These are phyloP conservation scores for Pleurotus salmoneostramineus DNA, from an alignment of 768 basidiomycete species.

Conservation along the genomic window DNA sequence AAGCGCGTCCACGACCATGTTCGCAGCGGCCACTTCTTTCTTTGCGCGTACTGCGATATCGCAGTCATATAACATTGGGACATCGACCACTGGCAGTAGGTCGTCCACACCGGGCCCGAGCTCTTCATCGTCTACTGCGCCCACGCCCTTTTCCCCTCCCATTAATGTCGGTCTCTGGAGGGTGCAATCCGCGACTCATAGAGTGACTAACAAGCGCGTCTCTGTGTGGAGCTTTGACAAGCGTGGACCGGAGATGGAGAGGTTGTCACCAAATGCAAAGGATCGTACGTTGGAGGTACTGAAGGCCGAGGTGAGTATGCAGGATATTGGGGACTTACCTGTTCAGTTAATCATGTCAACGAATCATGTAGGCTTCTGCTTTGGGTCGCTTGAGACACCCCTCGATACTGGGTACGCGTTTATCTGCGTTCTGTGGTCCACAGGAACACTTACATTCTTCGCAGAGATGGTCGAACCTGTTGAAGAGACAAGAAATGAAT, in stretches of 20 bases:
- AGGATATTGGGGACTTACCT: constrained; percentile 1
- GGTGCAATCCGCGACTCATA: constrained; percentile 83
- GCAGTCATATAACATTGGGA: constrained; percentile 71
- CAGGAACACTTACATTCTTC: constrained; percentile 6
- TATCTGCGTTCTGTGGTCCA: background rate
- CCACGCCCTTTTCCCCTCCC: constrained; percentile 42
- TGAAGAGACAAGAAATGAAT: constrained; percentile 85
- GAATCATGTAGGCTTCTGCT: constrained; percentile 62
- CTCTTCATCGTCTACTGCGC: constrained; percentile 23
- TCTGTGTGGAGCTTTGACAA: constrained; percentile 95
- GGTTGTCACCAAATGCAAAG: constrained; percentile 55
- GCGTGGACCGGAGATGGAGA: constrained; percentile 67
- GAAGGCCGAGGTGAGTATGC: constrained; percentile 76
- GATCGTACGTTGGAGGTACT: constrained; percentile 81
- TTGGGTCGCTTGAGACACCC: constrained; percentile 87
- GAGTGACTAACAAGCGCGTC: constrained; percentile 85
- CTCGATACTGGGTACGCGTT: constrained; percentile 71
- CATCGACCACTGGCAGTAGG: constrained; percentile 35
- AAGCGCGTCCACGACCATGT: constrained; percentile 40
- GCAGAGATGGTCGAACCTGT: constrained; percentile 96
- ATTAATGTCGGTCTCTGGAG: constrained; percentile 85
- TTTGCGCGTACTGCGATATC: constrained; percentile 79
- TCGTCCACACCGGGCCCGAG: constrained; percentile 43
- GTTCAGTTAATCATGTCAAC: background rate
- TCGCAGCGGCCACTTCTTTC: constrained; percentile 82